A percentile compares a stretch with the other conserved stretches of the same genome.
Conservation (phyloP, 2,329 filamentous ascomycete species). For the Aspergillus amoenus region DNA sequence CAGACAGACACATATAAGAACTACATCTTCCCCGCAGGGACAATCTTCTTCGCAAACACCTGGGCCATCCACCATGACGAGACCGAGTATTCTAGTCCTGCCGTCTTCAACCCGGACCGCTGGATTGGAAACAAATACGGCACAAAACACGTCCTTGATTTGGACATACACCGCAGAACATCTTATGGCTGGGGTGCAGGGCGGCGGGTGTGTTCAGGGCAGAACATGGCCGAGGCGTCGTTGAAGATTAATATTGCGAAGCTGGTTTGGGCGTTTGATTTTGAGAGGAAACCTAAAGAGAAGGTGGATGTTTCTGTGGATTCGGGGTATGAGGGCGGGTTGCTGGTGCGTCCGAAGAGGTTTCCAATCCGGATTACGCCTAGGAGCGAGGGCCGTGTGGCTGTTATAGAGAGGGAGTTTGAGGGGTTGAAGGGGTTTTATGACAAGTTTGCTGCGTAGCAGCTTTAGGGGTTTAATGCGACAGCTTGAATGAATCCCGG, state of each 20-base stretch:
- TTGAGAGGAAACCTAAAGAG: background rate
- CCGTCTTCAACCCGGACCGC: background rate
- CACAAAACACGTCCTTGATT: too few species aligned
- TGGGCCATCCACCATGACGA: slow-evolving; percentile 6
- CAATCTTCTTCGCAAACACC: slow-evolving; percentile 1
- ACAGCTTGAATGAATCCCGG: too few species aligned
- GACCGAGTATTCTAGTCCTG: background rate
- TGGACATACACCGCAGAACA: background rate
- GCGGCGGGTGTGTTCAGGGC: slow-evolving; percentile 1
- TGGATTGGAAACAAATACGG: background rate
- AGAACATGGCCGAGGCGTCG: slow-evolving; percentile 6
- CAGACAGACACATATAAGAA: slow-evolving; percentile 4
- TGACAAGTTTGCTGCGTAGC: background rate
- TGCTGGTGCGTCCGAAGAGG: slow-evolving; percentile 2
- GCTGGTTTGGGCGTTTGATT: slow-evolving; percentile 2
- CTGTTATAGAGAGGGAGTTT: background rate
- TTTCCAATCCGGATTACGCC: background rate
- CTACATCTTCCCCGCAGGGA: background rate
- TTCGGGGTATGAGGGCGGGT: background rate
- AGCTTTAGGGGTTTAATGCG: too few species aligned
- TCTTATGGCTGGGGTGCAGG: slow-evolving; percentile 7
- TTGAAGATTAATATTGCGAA: slow-evolving; percentile 4
- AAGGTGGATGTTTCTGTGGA: background rate
- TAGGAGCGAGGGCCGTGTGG: background rate
- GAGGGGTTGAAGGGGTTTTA: slow-evolving; percentile 1